phyloP scores from a whole-genome alignment of 257 asterid genomes.

The Apocynum venetum region DNA sequence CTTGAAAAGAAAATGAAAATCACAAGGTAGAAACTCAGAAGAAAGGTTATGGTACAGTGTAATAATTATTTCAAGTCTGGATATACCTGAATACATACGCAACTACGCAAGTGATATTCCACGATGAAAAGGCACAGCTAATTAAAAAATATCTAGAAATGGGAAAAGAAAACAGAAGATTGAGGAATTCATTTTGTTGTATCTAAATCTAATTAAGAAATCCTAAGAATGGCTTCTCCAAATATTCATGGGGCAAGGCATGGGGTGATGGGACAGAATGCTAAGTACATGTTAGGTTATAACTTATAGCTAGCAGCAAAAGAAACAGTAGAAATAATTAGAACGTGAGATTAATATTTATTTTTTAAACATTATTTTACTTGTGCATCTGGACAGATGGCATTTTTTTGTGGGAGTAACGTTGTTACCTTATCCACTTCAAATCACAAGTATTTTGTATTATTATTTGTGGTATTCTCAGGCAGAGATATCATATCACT shows the following conservation, averaged over 20 bases:
- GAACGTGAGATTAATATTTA: neutral
- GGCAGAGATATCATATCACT: too few species aligned
- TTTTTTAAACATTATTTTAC: neutral
- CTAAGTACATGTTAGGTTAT: too few species aligned
- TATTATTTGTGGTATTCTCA: too few species aligned
- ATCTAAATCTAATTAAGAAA: neutral
- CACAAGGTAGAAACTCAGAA: neutral
- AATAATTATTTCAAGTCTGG: neutral
- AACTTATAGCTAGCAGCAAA: neutral
- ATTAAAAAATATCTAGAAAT: neutral
- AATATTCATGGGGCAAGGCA: too few species aligned
- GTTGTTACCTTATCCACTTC: neutral
- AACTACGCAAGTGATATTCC: neutral
- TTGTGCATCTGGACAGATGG: conserved; percentile 1
- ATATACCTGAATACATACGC: neutral
- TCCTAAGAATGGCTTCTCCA: neutral
- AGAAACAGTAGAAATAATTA: neutral
- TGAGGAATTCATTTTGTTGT: neutral
- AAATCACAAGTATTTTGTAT: neutral
- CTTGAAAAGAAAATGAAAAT: too few species aligned
- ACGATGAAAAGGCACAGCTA: neutral
- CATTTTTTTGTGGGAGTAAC: neutral
- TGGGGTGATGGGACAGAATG: neutral
- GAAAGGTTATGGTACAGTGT: neutral
- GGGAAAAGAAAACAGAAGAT: neutral